Evolutionary conservation across 768 basidiomycete genomes (phyloP), one percentile per base, ranked within the genome.

Genomic region (Pleurotus sapidus): DNA sequence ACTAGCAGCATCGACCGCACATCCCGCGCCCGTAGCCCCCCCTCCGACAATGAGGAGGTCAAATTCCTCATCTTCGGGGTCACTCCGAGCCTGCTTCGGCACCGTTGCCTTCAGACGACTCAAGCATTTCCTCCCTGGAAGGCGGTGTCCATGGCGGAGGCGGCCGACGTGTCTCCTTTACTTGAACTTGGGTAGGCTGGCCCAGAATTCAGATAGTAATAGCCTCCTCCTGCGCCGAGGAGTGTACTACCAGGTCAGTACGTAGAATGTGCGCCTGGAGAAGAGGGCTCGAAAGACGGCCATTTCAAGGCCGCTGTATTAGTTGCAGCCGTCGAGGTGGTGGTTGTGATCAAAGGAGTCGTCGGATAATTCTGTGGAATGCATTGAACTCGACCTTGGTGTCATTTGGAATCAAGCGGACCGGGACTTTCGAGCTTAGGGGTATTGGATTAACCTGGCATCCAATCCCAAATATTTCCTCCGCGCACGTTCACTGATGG

Each of bases 11-110:
- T 98, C 96, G 11, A 99, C 82, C 6, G 95, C 96, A n/a, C 95
- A 89, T 42, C 97, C 96, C 0, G 95, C 91, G 49, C 96, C 96
- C 1, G 95, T 98, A 4, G 96, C 96, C 17, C 96, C 96, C 39
- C 96, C 95, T 24, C 95, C 96, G 30, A 98, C 86, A 62, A 98
- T 76, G 49, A 95, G 73, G 25, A 95, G 64, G 70, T 95, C 93
- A 60, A 91, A 91, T 49, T 83, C 81, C 12, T 84, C 79, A 17
- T 79, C 76, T 1, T 74, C 75, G 2, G 68, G 24, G 7, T 37
- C 27, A 42, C 9, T 39, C 12, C 14, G 34, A 30, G 62, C 61
- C 15, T 61, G 63, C 24, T 62, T 60, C n/a, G 62, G 57, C 11
- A 72, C 74, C 0, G 83, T 80, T 2, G 76, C 77, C 64, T 75